Percentiles rank a stretch among this genome's conserved stretches.
These are phyloP conservation scores for Bryoerythrophyllum caledonicum DNA, from an alignment of 225 moss, liverwort and hornwort genomes.

Conservation along the genomic window DNA sequence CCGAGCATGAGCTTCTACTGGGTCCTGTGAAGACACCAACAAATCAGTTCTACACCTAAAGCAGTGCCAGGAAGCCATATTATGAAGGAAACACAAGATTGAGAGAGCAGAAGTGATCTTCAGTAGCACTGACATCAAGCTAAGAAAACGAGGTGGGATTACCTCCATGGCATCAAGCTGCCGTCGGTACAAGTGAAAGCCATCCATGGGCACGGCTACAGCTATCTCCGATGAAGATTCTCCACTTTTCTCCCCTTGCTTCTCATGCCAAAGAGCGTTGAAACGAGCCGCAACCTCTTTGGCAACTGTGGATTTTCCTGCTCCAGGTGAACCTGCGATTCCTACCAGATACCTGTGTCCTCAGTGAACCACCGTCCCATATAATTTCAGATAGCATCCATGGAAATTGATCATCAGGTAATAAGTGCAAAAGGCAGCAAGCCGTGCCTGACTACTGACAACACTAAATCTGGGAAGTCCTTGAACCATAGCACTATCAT, in stretches of 20 bases:
- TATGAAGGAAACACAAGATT: neutral
- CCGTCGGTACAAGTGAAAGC: constrained; percentile 86
- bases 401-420: neutral
- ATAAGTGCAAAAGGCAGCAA: constrained; percentile 1
- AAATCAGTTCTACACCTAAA: neutral
- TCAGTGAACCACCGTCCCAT: constrained; percentile 25
- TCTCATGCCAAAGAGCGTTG: constrained; percentile 71
- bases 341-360: constrained; percentile 76
- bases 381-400: neutral
- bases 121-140: neutral
- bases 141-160: neutral
- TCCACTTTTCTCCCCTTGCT: constrained; percentile 18
- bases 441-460: neutral
- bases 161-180: constrained; percentile 99
- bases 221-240: constrained; percentile 44
- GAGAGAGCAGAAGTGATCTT: too few species aligned
- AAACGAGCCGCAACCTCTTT: constrained; percentile 69
- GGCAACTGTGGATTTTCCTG: constrained; percentile 91
- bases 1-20: constrained; percentile 89
- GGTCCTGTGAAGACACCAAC: constrained; percentile 56
- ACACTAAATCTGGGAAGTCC: neutral
- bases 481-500: neutral
- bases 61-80: neutral
- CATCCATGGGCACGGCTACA: constrained; percentile 95
- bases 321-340: constrained; percentile 90